phyloP scores from a whole-genome alignment of 2,329 filamentous ascomycete species.

The Diaporthe caulivora region DNA sequence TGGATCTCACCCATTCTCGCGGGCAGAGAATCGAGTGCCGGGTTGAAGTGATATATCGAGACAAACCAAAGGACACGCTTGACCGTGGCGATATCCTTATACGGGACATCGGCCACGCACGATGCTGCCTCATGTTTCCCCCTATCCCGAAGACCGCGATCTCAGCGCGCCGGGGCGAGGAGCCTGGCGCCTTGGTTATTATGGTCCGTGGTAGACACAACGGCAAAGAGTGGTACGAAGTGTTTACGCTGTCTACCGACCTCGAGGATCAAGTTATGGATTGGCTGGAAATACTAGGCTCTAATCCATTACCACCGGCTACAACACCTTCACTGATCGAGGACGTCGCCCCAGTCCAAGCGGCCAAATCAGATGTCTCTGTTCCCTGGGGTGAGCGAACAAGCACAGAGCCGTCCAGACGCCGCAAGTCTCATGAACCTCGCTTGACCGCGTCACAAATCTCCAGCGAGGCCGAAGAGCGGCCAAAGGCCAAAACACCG shows the following conservation, averaged over 20 bases:
- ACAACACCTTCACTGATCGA: background rate
- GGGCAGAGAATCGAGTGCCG: constrained; percentile 91
- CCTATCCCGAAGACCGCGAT: constrained; percentile 80
- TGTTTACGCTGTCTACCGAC: constrained; percentile 81
- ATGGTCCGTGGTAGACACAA: constrained; percentile 84
- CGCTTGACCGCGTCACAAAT: constrained; percentile 43
- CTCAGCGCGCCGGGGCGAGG: constrained; percentile 83
- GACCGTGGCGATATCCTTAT: constrained; percentile 89
- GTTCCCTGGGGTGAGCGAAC: constrained; percentile 50
- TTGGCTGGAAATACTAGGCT: constrained; percentile 85
- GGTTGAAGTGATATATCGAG: constrained; percentile 87
- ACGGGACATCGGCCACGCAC: constrained; percentile 85
- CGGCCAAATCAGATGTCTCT: constrained; percentile 39
- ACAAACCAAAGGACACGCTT: constrained; percentile 76
- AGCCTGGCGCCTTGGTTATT: constrained; percentile 78
- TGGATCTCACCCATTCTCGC: constrained; percentile 88
- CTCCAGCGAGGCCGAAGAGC: constrained; percentile 38
- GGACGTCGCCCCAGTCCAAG: background rate
- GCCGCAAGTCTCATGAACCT: constrained; percentile 18
- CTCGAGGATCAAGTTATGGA: constrained; percentile 83
- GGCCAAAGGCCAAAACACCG: constrained; percentile 51
- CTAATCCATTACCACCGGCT: constrained; percentile 61
- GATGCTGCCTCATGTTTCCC: constrained; percentile 89
- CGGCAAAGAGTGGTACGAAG: constrained; percentile 82
- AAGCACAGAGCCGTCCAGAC: background rate